Conservation (phyloP, 2,329 filamentous ascomycete genomes). For the Exophiala aquamarina region DNA sequence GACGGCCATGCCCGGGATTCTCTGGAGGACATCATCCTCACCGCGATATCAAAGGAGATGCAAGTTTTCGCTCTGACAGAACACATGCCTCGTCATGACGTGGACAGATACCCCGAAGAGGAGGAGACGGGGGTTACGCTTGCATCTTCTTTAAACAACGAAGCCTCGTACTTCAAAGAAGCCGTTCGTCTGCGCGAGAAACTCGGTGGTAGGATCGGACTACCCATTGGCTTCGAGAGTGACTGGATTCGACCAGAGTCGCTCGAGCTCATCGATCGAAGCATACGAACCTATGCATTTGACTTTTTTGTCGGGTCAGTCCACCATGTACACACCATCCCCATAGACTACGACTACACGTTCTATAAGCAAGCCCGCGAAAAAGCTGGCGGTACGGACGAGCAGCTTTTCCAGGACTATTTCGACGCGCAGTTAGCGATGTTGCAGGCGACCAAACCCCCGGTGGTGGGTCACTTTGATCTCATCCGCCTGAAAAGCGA, state of each 20-base stretch:
- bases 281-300: slow-evolving; percentile 62
- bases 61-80: slow-evolving; percentile 85
- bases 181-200: slow-evolving; percentile 68
- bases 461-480: slow-evolving; percentile 91
- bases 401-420: slow-evolving; percentile 75
- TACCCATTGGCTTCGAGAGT: slow-evolving; percentile 87
- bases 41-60: slow-evolving; percentile 76
- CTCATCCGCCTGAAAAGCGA: slow-evolving; percentile 78
- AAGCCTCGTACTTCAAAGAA: slow-evolving; percentile 69
- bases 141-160: slow-evolving; percentile 43
- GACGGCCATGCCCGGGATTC: slow-evolving; percentile 80
- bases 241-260: slow-evolving; percentile 82
- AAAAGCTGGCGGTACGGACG: slow-evolving; percentile 62
- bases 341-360: slow-evolving; percentile 79
- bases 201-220: slow-evolving; percentile 70
- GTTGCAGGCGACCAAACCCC: slow-evolving; percentile 69
- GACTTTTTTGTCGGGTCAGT: slow-evolving; percentile 93
- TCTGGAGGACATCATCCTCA: slow-evolving; percentile 78
- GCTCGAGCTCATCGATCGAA: slow-evolving; percentile 58
- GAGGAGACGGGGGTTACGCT: slow-evolving; percentile 43
- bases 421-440: slow-evolving; percentile 86
- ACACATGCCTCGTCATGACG: slow-evolving; percentile 81
- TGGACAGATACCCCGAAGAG: slow-evolving; percentile 92
- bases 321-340: slow-evolving; percentile 82
- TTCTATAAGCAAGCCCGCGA: slow-evolving; percentile 66